Percentiles rank a stretch among this genome's conserved stretches.
Conservation (phyloP, 148 eudicot species). For the Cornus suecica region DNA sequence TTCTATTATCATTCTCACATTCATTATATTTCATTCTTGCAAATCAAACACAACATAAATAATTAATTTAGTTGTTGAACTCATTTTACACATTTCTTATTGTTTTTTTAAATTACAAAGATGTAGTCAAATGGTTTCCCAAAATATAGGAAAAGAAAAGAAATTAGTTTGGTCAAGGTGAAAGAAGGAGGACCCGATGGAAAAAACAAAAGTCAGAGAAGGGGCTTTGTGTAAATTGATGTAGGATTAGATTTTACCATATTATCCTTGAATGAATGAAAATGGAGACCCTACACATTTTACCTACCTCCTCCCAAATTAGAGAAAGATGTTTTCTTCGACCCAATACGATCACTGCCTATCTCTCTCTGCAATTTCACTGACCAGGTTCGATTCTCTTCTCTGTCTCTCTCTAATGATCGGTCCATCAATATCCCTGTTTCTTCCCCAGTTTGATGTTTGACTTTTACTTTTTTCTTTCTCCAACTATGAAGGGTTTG, state of each 20-base stretch:
- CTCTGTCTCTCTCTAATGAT: constrained; percentile 9
- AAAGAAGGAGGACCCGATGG: too few relatives aligned
- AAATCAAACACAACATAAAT: too few relatives aligned
- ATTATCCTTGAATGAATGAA: background rate
- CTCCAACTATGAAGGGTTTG: background rate
- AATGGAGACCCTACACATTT: background rate
- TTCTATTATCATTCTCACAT: too few relatives aligned
- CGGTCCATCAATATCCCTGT: background rate
- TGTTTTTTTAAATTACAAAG: too few relatives aligned
- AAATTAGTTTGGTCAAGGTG: background rate
- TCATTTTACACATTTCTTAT: too few relatives aligned
- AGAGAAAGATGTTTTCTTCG: background rate
- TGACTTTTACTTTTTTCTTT: constrained; percentile 15
- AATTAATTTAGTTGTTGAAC: too few relatives aligned
- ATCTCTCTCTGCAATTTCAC: background rate
- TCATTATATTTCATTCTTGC: too few relatives aligned
- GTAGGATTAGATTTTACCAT: background rate
- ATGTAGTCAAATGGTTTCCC: too few relatives aligned
- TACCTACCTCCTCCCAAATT: background rate
- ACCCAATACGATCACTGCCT: background rate
- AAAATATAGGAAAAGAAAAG: too few relatives aligned
- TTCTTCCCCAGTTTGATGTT: background rate
- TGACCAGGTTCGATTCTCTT: constrained; percentile 7
- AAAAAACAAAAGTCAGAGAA: too few relatives aligned
- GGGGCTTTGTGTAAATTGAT: background rate